phyloP scores from a whole-genome alignment of 768 basidiomycete species.

The Boletus fagicola region DNA sequence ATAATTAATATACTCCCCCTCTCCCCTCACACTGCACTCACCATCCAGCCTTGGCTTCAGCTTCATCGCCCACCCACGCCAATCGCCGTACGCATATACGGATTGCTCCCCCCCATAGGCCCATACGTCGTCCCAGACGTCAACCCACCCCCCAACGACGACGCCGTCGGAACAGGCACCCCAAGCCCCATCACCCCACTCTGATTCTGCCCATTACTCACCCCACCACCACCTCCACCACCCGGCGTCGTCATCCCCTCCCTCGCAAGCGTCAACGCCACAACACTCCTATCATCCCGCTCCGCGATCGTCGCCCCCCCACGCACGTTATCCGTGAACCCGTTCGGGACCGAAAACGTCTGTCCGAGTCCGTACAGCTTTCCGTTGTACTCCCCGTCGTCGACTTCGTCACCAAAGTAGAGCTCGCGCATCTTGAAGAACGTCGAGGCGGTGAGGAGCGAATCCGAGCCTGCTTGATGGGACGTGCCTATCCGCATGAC shows the following conservation, averaged over 20 bases:
- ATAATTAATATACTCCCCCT: constrained; percentile 17
- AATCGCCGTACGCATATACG: constrained; percentile 63
- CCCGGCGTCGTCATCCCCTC: constrained; percentile 47
- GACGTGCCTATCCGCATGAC: constrained; percentile 86
- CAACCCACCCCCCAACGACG: constrained; percentile 39
- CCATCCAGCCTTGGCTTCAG: constrained; percentile 17
- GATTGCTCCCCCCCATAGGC: constrained; percentile 56
- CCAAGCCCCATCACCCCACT: constrained; percentile 51
- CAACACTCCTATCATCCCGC: constrained; percentile 60
- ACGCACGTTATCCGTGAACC: constrained; percentile 60
- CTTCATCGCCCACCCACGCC: constrained; percentile 48
- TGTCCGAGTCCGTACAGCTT: constrained; percentile 83
- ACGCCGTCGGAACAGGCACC: constrained; percentile 36
- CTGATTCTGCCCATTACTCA: constrained; percentile 29
- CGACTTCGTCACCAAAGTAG: constrained; percentile 89
- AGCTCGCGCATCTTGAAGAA: constrained; percentile 96
- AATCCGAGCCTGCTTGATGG: constrained; percentile 98
- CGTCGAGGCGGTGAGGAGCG: constrained; percentile 85
- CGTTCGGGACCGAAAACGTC: constrained; percentile 68
- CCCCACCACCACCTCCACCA: not conserved
- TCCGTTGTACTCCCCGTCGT: constrained; percentile 78
- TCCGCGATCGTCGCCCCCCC: constrained; percentile 82
- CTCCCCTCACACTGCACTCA: no score
- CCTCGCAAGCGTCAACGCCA: constrained; percentile 27
- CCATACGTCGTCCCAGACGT: constrained; percentile 56